These are phyloP conservation scores for Mycena alexandri DNA, from an alignment of 768 basidiomycete genomes.

Conservation along the genomic window DNA sequence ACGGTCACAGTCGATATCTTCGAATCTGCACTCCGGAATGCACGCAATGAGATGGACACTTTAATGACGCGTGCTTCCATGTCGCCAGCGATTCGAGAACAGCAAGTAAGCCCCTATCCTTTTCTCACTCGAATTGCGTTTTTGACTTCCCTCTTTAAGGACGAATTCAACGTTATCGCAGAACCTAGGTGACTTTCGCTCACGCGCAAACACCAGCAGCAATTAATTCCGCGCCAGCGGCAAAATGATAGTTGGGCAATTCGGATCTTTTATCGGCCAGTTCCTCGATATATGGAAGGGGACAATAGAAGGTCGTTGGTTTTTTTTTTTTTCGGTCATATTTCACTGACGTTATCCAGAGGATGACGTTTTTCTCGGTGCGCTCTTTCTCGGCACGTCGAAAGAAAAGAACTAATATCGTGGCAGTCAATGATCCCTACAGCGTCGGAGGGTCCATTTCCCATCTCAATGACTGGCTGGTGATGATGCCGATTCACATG, in stretches of 20 bases:
- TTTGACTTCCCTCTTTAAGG: not conserved
- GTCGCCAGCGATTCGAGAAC: constrained; percentile 32
- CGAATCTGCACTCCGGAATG: constrained; percentile 34
- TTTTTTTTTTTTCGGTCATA: not conserved
- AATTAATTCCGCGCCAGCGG: not conserved
- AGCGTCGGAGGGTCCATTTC: constrained; percentile 28
- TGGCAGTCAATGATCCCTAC: constrained; percentile 33
- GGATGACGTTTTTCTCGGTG: constrained; percentile 26
- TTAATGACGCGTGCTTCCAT: constrained; percentile 30
- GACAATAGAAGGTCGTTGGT: constrained; percentile 32
- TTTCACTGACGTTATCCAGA: not conserved
- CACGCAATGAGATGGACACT: constrained; percentile 36
- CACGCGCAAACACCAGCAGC: no score
- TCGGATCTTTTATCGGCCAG: constrained; percentile 35
- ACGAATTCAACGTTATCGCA: constrained; percentile 34
- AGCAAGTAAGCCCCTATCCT: constrained; percentile 7
- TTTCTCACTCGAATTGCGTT: not conserved
- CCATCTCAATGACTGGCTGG: constrained; percentile 26
- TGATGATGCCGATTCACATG: constrained; percentile 34
- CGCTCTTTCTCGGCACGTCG: not conserved
- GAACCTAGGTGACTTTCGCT: constrained; percentile 1
- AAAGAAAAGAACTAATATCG: not conserved
- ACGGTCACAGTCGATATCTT: constrained; percentile 31
- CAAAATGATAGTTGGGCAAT: constrained; percentile 38
- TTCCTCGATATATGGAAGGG: constrained; percentile 36